Evolutionary conservation across 1,139 yeast genomes (phyloP).

Genomic region (Meyerozyma carpophila): DNA sequence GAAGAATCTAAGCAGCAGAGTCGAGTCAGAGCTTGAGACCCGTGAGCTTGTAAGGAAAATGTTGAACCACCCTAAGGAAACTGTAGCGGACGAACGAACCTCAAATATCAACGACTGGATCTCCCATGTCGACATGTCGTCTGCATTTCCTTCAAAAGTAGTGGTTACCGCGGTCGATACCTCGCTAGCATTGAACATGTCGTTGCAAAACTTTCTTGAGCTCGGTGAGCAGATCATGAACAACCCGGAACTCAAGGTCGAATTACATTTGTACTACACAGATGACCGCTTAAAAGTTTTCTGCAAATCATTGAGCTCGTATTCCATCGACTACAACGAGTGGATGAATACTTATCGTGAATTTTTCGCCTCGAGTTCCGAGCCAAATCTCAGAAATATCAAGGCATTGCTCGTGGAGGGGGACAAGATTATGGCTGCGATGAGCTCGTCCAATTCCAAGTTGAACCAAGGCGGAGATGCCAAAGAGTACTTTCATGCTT

Average conservation of each 20-base stretch:
- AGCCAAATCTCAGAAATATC: slow-evolving; percentile 44
- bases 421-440: slow-evolving; percentile 41
- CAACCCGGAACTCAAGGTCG: slow-evolving; percentile 22
- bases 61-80: slow-evolving; percentile 26
- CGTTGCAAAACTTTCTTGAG: slow-evolving; percentile 11
- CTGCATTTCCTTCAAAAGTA: slow-evolving; percentile 50
- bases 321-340: slow-evolving; percentile 39
- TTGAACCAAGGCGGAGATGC: slow-evolving; percentile 5
- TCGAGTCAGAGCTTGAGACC: slow-evolving; percentile 34
- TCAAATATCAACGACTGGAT: slow-evolving; percentile 25
- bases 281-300: slow-evolving; percentile 47
- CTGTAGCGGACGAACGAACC: slow-evolving; percentile 27
- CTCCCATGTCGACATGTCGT: slow-evolving; percentile 47
- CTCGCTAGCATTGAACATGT: neutral
- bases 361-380: slow-evolving; percentile 33
- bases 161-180: slow-evolving; percentile 22
- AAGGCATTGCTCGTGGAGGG: slow-evolving; percentile 49
- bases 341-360: slow-evolving; percentile 50
- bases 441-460: slow-evolving; percentile 16
- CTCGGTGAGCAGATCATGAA: slow-evolving; percentile 10
- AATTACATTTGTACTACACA: slow-evolving; percentile 41
- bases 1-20: slow-evolving; percentile 23
- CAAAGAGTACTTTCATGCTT: slow-evolving; percentile 10
- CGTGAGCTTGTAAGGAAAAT: slow-evolving; percentile 31
- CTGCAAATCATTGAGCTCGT: slow-evolving; percentile 27